Evolutionary conservation across 164 flowering plant species (phyloP).

Genomic region (Magnolia kwangsiensis): DNA sequence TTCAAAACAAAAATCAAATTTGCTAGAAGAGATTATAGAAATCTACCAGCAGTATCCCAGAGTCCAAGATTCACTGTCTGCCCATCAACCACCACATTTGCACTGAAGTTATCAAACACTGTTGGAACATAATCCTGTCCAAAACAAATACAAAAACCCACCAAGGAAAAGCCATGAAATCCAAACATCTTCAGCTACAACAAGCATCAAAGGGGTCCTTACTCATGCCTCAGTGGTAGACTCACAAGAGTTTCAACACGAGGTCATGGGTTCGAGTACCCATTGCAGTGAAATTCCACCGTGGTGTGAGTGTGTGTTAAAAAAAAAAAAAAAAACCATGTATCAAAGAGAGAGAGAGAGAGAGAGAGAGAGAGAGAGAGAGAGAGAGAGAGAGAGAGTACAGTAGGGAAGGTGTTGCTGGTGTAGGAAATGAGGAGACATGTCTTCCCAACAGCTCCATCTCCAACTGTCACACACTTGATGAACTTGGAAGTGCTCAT

Average conservation of each 20-base stretch:
- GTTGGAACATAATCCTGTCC: constrained; percentile 69
- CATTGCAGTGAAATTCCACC: too few relatives aligned
- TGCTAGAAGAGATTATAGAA: background rate
- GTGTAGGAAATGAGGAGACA: constrained; percentile 75
- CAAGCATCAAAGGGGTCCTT: background rate
- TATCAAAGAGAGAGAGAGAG: background rate
- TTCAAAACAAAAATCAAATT: background rate
- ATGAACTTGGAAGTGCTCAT: constrained; percentile 55
- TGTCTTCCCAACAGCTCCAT: constrained; percentile 79
- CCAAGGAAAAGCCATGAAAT: constrained; percentile 2
- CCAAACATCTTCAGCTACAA: background rate
- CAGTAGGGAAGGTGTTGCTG: constrained; percentile 71
- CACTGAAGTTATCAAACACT: constrained; percentile 71
- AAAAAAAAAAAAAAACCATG: too few relatives aligned
- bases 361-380: background rate
- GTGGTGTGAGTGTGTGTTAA: background rate
- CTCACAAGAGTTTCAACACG: too few relatives aligned
- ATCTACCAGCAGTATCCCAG: constrained; percentile 73
- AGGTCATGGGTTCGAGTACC: too few relatives aligned
- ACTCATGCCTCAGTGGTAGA: too few relatives aligned
- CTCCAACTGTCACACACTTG: constrained; percentile 76
- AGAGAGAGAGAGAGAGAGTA: constrained; percentile 17
- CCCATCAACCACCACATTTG: constrained; percentile 61
- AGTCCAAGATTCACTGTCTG: constrained; percentile 56
- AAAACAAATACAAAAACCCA: constrained; percentile 11